Conservation (phyloP, 2,329 filamentous ascomycete genomes). For the Phaeosphaeriaceae sp. region DNA sequence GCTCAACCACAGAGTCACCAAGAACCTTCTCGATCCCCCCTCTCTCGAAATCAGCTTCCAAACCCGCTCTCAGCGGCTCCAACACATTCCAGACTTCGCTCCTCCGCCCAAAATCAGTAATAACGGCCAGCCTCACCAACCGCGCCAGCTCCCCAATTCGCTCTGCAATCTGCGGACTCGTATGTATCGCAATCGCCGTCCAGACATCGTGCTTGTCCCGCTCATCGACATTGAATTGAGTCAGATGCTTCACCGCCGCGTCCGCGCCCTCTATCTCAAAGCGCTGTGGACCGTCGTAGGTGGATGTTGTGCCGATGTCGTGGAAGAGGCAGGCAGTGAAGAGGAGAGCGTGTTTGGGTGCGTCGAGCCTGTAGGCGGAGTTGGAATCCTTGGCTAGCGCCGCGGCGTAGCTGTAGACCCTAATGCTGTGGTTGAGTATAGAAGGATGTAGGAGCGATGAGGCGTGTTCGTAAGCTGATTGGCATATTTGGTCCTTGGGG, state of each 20-base stretch:
- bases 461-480: constrained; percentile 57
- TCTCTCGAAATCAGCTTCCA: constrained; percentile 44
- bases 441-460: constrained; percentile 57
- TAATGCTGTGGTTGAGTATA: constrained; percentile 74
- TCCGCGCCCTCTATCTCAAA: constrained; percentile 58
- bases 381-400: constrained; percentile 33
- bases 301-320: constrained; percentile 73
- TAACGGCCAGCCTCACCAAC: constrained; percentile 48
- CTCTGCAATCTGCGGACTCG: constrained; percentile 54
- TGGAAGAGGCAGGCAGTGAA: constrained; percentile 69
- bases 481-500: constrained; percentile 27
- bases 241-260: constrained; percentile 46
- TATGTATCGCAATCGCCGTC: constrained; percentile 56
- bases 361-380: constrained; percentile 31
- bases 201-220: constrained; percentile 51
- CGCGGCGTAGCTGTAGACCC: constrained; percentile 70
- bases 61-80: constrained; percentile 18
- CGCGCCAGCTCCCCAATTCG: constrained; percentile 49
- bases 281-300: constrained; percentile 43
- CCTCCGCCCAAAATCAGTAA: constrained; percentile 50
- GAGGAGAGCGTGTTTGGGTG: constrained; percentile 56
- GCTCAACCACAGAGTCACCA: constrained; percentile 52
- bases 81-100: constrained; percentile 24
- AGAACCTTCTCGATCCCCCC: constrained; percentile 53
- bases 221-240: constrained; percentile 22